Evolutionary conservation across 139 green algal species (phyloP), one percentile per base, ranked within the genome.

Genomic region (Zygnema cylindricum): DNA sequence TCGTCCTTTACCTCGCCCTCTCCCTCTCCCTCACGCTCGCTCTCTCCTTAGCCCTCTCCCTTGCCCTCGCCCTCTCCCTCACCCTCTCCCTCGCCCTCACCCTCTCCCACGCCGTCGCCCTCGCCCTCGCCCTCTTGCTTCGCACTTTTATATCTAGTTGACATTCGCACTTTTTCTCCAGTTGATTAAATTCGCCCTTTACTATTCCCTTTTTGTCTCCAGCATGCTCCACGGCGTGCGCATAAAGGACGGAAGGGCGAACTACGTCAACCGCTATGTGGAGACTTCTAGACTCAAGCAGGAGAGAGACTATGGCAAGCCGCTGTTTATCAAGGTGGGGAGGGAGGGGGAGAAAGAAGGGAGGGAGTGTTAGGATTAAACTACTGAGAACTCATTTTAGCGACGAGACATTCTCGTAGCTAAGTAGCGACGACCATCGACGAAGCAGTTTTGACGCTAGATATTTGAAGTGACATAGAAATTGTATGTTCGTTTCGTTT

Each of bases 141-240:
- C 3, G 71, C 71, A 25, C 43, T 79, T 42, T 25, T 3, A 11
- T 7, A 38, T 11, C 3, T 25, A 7, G 36, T 79, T 42, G 7
- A 41, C 11, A 41, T 79, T 3, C 71, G 11, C 11, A 16, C 71
- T 63, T 16, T 25, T 7, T 63, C 49, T 63, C 7, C 7, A 16
- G 49, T 63, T 7, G 49, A n/a, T n/a, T n/a, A n/a, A n/a, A n/a
- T n/a, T n/a, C n/a, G n/a, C 57, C 57, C 57, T 73, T 30, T 73
- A 30, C 57, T 73, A 30, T 73, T n/a, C 71, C 11, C 71, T 96
- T 85, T 94, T 95, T 55, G 94, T 93, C 2, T 95, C 96, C 81
- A 96, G 95, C 78, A 97, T 97, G 95, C 42, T 96, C 38, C 96
- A 97, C 81, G 92, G 88, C 0, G 94, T 95, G 38, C 92, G 94